These are phyloP conservation scores for Chaetomium sp. DNA, from an alignment of 2,329 filamentous ascomycete genomes.

Conservation along the genomic window DNA sequence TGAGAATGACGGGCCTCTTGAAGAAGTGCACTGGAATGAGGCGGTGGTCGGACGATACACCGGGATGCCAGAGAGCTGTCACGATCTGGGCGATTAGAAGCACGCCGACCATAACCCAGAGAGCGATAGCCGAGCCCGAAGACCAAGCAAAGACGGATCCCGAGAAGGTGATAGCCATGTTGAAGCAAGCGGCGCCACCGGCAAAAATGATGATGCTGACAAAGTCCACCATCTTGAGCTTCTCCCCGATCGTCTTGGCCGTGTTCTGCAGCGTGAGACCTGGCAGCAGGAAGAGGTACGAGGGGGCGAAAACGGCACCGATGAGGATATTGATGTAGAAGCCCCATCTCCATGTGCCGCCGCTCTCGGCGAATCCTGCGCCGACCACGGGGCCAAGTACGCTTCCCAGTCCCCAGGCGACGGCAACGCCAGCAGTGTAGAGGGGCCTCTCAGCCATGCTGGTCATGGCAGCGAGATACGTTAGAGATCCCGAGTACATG, in stretches of 20 bases:
- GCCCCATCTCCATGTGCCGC: slow-evolving; percentile 1
- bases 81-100: not conserved
- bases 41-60: not conserved
- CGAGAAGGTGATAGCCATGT: slow-evolving; percentile 1
- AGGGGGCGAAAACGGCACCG: not conserved
- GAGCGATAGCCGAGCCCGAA: not conserved
- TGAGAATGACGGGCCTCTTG: not conserved
- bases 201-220: not conserved
- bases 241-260: not conserved
- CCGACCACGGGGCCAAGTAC: not conserved
- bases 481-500: not conserved
- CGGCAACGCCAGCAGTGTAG: not conserved
- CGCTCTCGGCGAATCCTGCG: not conserved
- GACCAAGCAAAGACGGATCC: not conserved
- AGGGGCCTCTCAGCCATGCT: not conserved
- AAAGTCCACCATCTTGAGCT: not conserved
- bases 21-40: not conserved
- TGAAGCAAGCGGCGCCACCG: not conserved
- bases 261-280: not conserved
- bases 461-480: not conserved
- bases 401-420: not conserved
- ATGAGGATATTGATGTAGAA: slow-evolving; percentile 4
- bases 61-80: not conserved
- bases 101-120: not conserved
- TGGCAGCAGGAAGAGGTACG: not conserved